phyloP scores from a whole-genome alignment of 352 stramenopile genomes.

The Phytopythium cucurbitacearum region DNA sequence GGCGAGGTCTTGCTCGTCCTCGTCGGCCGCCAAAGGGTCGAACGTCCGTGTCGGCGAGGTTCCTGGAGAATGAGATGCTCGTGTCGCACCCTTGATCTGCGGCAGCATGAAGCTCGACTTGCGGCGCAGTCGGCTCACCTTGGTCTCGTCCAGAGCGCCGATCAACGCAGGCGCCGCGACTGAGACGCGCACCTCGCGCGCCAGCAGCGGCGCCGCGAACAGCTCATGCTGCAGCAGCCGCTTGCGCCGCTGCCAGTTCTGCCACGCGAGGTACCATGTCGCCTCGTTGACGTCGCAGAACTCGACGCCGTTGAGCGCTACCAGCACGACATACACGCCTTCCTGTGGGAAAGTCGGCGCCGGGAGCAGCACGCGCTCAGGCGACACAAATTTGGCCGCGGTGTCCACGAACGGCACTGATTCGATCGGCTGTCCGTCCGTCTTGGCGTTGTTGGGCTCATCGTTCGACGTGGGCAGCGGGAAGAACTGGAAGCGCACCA shows the following conservation, averaged over 20 bases:
- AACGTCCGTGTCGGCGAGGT: constrained; percentile 4
- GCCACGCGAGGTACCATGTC: constrained; percentile 76
- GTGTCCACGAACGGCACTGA: constrained; percentile 13
- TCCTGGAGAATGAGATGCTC: not conserved
- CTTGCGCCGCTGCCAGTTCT: constrained; percentile 81
- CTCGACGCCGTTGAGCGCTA: constrained; percentile 64
- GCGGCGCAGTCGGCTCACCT: constrained; percentile 21
- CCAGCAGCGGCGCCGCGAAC: constrained; percentile 17
- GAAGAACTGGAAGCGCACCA: constrained; percentile 59
- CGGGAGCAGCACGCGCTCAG: constrained; percentile 34
- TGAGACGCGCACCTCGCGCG: not conserved
- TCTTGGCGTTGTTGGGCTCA: too few species aligned
- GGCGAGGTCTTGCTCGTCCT: constrained; percentile 21
- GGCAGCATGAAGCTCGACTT: constrained; percentile 48
- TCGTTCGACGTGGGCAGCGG: constrained; percentile 4
- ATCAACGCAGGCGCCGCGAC: not conserved
- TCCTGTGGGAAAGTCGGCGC: constrained; percentile 53
- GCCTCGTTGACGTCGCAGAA: constrained; percentile 49
- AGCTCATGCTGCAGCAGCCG: constrained; percentile 32
- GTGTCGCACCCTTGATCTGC: constrained; percentile 22
- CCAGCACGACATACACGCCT: constrained; percentile 57
- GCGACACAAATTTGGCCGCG: constrained; percentile 41
- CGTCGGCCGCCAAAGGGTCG: constrained; percentile 10
- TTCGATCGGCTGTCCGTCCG: not conserved
- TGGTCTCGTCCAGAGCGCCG: constrained; percentile 14